Evolutionary conservation across 1,284 basidiomycete genomes (phyloP).

Genomic region (Cryptococcus wingfieldii): DNA sequence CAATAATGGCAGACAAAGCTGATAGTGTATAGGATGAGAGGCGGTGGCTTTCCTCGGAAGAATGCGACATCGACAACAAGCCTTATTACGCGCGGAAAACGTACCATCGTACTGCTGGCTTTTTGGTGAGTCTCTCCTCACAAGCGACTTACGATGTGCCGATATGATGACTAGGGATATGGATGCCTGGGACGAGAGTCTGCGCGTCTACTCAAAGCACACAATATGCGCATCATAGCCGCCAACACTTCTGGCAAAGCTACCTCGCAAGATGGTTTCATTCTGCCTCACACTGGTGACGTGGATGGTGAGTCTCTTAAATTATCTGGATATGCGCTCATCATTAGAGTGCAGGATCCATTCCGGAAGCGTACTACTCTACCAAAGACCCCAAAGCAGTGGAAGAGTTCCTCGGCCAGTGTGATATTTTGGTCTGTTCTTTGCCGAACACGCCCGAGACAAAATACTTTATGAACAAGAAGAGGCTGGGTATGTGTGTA

Average conservation of each 20-base stretch:
- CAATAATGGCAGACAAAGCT: neutral
- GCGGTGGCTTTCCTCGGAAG: slow-evolving; percentile 27
- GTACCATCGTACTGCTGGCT: slow-evolving; percentile 36
- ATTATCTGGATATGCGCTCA: neutral
- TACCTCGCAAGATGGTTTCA: slow-evolving; percentile 35
- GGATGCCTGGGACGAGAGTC: slow-evolving; percentile 40
- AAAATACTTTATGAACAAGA: slow-evolving; percentile 32
- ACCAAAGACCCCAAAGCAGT: slow-evolving; percentile 33
- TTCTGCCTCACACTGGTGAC: slow-evolving; percentile 43
- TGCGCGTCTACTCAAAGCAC: slow-evolving; percentile 38
- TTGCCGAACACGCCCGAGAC: slow-evolving; percentile 43
- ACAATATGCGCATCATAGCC: slow-evolving; percentile 41
- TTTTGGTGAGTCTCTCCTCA: slow-evolving; percentile 27
- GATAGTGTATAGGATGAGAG: slow-evolving; percentile 19
- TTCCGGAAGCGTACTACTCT: slow-evolving; percentile 43
- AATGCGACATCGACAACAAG: slow-evolving; percentile 23
- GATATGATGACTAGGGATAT: slow-evolving; percentile 22
- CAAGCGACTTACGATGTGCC: neutral
- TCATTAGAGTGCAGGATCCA: slow-evolving; percentile 19
- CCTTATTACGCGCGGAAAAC: slow-evolving; percentile 30
- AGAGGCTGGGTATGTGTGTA: slow-evolving; percentile 34
- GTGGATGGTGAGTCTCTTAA: slow-evolving; percentile 23
- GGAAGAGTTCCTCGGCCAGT: slow-evolving; percentile 36
- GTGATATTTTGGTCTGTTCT: slow-evolving; percentile 41
- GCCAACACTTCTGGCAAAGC: slow-evolving; percentile 44